These are phyloP conservation scores for Stephanodiscus minutulus DNA, from an alignment of 108 stramenopile species.

Conservation along the genomic window DNA sequence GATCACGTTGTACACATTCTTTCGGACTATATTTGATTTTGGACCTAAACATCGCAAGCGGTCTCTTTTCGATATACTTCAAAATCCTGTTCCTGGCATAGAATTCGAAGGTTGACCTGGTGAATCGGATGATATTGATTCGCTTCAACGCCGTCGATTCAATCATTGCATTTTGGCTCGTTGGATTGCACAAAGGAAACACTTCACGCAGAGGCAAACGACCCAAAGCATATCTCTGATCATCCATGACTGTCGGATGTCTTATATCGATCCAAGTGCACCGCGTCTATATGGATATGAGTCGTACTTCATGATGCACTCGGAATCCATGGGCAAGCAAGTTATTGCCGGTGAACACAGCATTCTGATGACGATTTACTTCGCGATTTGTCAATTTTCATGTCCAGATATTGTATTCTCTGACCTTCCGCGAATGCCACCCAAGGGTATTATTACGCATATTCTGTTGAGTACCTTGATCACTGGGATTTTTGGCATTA, in stretches of 20 bases:
- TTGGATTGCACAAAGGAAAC: not conserved
- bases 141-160: not conserved
- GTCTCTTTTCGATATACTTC: not conserved
- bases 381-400: no score
- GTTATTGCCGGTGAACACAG: not conserved
- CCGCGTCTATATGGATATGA: no score
- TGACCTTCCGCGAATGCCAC: not conserved
- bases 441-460: not conserved
- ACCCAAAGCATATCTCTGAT: no score
- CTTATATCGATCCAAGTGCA: no score
- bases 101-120: not conserved
- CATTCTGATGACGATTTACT: not conserved
- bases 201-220: no score
- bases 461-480: not conserved
- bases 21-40: not conserved
- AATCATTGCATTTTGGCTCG: not conserved
- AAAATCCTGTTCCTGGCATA: not conserved
- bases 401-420: not conserved
- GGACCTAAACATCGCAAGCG: slow-evolving; percentile 1
- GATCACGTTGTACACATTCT: slow-evolving; percentile 4
- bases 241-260: no score
- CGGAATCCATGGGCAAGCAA: no score
- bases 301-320: no score
- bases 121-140: no score
- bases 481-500: not conserved